Conservation (phyloP, 2,329 filamentous ascomycete species). For the Tolypocladium sp. region DNA sequence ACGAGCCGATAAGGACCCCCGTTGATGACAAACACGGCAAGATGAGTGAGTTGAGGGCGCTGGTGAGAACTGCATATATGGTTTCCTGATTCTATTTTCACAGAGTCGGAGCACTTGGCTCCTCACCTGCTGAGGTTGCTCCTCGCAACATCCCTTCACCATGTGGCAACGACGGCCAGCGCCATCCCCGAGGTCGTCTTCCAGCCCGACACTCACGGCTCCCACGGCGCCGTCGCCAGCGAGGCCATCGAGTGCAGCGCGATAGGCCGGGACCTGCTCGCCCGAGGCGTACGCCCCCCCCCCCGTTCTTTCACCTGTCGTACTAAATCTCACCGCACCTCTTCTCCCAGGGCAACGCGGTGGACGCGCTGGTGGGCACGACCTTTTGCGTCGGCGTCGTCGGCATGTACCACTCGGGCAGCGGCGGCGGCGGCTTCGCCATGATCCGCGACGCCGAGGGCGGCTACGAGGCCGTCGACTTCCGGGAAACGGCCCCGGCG, state of each 20-base stretch:
- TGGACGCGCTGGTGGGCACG: conserved; percentile 66
- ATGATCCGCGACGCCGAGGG: conserved; percentile 65
- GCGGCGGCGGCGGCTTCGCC: conserved; percentile 88
- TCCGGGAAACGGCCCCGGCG: conserved; percentile 77
- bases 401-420: conserved; percentile 71
- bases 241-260: conserved; percentile 60
- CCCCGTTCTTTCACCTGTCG: background rate
- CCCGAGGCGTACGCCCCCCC: conserved; percentile 36
- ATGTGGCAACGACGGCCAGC: conserved; percentile 4
- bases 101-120: background rate
- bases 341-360: conserved; percentile 55
- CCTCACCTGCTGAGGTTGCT: background rate
- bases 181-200: conserved; percentile 13
- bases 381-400: conserved; percentile 68
- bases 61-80: background rate
- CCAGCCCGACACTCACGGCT: conserved; percentile 8
- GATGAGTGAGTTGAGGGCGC: background rate
- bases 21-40: background rate
- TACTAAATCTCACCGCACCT: background rate
- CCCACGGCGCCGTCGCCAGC: conserved; percentile 57
- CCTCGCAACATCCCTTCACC: background rate
- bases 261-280: conserved; percentile 56
- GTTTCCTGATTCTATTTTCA: background rate
- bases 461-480: conserved; percentile 81
- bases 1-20: background rate